Evolutionary conservation across 1,284 basidiomycete species (phyloP).

Genomic region (Papiliotrema nemorosa): DNA sequence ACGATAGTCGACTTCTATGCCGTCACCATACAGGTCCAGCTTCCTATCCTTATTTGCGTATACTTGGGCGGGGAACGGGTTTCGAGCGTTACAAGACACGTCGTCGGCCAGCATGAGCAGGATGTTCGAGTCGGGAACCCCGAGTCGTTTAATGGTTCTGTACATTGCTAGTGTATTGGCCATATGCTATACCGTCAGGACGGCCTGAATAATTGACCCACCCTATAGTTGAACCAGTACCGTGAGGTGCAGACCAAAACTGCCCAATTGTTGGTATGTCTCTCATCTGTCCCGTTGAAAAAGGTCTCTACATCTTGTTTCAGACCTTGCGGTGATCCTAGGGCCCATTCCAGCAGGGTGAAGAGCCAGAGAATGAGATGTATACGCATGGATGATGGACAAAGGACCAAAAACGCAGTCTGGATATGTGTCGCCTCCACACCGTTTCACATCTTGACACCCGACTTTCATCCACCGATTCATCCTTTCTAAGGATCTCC

Average conservation of each 20-base stretch:
- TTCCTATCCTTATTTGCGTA: slow-evolving; percentile 74
- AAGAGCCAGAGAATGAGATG: neutral
- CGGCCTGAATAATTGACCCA: slow-evolving; percentile 50
- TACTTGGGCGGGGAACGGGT: slow-evolving; percentile 86
- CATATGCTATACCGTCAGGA: slow-evolving; percentile 70
- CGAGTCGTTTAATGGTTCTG: slow-evolving; percentile 94
- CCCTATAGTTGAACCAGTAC: slow-evolving; percentile 98
- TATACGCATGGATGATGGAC: slow-evolving; percentile 1
- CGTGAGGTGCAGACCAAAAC: slow-evolving; percentile 90
- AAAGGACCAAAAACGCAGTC: neutral
- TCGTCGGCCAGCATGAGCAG: slow-evolving; percentile 99
- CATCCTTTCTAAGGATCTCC: neutral
- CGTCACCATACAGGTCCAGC: slow-evolving; percentile 90
- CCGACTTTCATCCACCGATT: neutral
- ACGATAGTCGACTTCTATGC: slow-evolving; percentile 96
- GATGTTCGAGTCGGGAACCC: slow-evolving; percentile 96
- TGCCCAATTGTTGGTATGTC: slow-evolving; percentile 97
- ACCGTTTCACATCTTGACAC: neutral
- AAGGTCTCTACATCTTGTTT: neutral
- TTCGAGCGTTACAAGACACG: slow-evolving; percentile 87
- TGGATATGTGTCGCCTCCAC: neutral
- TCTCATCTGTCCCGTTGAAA: neutral
- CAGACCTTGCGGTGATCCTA: neutral
- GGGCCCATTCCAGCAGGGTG: neutral
- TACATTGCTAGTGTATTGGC: slow-evolving; percentile 98